These are phyloP conservation scores for Dendrostoma leiphaemia DNA, from an alignment of 2,329 filamentous ascomycete genomes.

Conservation along the genomic window DNA sequence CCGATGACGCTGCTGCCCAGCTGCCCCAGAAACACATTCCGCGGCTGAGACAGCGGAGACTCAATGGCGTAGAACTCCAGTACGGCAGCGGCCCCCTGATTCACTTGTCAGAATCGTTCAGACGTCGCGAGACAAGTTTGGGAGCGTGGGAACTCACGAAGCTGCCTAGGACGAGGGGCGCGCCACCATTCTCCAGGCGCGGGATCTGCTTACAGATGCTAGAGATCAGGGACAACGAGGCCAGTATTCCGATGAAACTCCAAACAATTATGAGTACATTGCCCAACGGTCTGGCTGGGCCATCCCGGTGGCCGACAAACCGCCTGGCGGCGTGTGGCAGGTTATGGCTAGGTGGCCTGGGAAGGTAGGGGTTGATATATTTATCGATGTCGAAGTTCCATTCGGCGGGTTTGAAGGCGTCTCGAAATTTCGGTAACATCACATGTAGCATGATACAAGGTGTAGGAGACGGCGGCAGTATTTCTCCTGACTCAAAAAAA, in stretches of 20 bases:
- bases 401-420: too few species aligned
- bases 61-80: constrained; percentile 71
- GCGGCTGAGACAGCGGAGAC: constrained; percentile 70
- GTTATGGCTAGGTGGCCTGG: constrained; percentile 59
- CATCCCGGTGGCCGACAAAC: constrained; percentile 63
- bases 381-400: constrained; percentile 73
- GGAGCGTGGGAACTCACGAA: constrained; percentile 52
- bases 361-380: constrained; percentile 70
- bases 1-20: constrained; percentile 60
- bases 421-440: background rate
- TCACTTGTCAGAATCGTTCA: background rate
- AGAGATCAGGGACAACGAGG: constrained; percentile 58
- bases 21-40: constrained; percentile 68
- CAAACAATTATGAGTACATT: constrained; percentile 60
- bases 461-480: background rate
- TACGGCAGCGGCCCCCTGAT: constrained; percentile 72
- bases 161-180: constrained; percentile 65
- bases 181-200: constrained; percentile 48
- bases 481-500: too few species aligned
- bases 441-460: background rate
- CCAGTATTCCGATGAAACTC: constrained; percentile 65
- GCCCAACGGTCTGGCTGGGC: constrained; percentile 41
- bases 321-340: constrained; percentile 66
- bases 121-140: background rate
- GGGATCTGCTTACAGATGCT: constrained; percentile 54